phyloP scores from a whole-genome alignment of 495 filamentous ascomycete species.

The Talaromyces stipitatus region DNA sequence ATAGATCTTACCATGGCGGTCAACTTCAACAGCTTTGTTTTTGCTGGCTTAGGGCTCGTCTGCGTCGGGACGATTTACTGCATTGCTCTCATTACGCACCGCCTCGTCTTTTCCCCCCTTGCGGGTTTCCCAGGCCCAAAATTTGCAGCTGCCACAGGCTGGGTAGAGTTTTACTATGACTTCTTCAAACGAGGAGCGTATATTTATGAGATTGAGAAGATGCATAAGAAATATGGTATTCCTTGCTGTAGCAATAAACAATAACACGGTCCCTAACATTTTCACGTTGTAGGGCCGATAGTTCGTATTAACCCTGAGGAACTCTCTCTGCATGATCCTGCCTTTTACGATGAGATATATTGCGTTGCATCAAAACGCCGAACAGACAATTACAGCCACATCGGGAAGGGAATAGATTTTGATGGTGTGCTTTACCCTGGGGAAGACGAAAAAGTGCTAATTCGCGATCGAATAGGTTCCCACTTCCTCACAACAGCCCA shows the following conservation, averaged over 20 bases:
- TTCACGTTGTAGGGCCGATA: constrained; percentile 19
- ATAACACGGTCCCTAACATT: too few species aligned
- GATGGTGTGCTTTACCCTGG: background rate
- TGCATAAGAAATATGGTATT: constrained; percentile 42
- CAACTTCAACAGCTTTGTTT: too few species aligned
- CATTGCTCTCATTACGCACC: constrained; percentile 22
- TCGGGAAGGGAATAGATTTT: background rate
- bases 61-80: too few species aligned
- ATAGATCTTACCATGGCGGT: too few species aligned
- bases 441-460: background rate
- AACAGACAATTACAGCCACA: background rate
- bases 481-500: background rate
- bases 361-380: background rate
- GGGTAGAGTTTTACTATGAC: constrained; percentile 41
- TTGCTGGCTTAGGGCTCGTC: too few species aligned
- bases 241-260: too few species aligned
- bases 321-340: constrained; percentile 23
- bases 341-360: constrained; percentile 21
- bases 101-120: constrained; percentile 34
- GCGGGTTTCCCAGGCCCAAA: constrained; percentile 36
- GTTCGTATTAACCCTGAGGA: constrained; percentile 21
- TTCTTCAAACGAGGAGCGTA: constrained; percentile 25
- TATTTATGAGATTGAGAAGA: constrained; percentile 27
- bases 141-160: constrained; percentile 32
- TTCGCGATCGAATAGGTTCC: background rate